Conservation (phyloP, 768 basidiomycete species). For the Rhizopogon rudus region DNA sequence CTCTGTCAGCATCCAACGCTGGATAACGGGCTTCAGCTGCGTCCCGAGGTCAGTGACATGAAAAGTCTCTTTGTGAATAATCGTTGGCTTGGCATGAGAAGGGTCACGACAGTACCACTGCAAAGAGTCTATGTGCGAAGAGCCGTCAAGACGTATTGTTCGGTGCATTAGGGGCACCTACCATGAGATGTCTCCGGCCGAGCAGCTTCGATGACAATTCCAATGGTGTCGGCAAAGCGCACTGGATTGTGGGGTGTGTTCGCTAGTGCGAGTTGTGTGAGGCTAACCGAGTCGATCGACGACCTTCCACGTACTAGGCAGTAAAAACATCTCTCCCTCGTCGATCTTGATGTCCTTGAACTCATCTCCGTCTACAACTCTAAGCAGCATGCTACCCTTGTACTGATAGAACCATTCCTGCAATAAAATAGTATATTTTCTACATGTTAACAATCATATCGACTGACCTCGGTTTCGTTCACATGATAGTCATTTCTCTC, state of each 20-base stretch:
- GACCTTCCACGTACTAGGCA: slow-evolving; percentile 60
- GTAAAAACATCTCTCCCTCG: slow-evolving; percentile 95
- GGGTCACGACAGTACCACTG: slow-evolving; percentile 85
- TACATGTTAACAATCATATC: background rate
- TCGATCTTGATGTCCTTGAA: slow-evolving; percentile 87
- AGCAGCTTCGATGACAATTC: slow-evolving; percentile 85
- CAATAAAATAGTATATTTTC: background rate
- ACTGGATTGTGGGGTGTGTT: slow-evolving; percentile 98
- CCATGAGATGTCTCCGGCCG: slow-evolving; percentile 74
- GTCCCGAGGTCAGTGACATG: slow-evolving; percentile 89
- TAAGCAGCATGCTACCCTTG: slow-evolving; percentile 89
- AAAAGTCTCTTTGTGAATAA: slow-evolving; percentile 81
- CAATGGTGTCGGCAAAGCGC: slow-evolving; percentile 85
- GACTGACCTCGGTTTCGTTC: slow-evolving; percentile 83
- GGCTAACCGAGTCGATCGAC: background rate
- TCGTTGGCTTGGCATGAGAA: slow-evolving; percentile 57
- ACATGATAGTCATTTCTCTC: slow-evolving; percentile 92
- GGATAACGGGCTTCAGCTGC: slow-evolving; percentile 89
- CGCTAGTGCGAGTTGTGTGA: slow-evolving; percentile 37
- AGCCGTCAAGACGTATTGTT: background rate
- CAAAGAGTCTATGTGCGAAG: slow-evolving; percentile 61
- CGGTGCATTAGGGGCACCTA: slow-evolving; percentile 26
- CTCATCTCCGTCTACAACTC: slow-evolving; percentile 72
- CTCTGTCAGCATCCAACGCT: slow-evolving; percentile 71
- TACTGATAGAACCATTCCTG: slow-evolving; percentile 99